Evolutionary conservation across 78 protist genomes (phyloP).

Genomic region (Isochrysis galbana): DNA sequence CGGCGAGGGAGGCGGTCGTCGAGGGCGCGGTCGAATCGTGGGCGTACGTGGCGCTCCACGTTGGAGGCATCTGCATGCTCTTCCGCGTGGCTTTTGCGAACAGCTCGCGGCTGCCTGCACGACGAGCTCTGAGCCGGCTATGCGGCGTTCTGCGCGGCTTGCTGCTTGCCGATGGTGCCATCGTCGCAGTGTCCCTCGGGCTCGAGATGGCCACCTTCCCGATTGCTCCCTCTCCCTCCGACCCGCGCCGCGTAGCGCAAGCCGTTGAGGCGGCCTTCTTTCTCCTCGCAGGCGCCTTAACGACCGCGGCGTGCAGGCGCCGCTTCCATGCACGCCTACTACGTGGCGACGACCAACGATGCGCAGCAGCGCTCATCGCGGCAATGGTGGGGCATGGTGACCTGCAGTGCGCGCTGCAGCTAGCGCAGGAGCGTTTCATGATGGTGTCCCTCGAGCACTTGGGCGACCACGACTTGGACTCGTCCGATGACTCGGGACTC

Average conservation of each 20-base stretch:
- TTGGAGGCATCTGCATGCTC: background rate
- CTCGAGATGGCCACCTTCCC: background rate
- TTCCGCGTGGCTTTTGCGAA: background rate
- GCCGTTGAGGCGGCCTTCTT: background rate
- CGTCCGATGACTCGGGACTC: background rate
- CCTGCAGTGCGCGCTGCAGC: background rate
- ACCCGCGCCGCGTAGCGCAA: background rate
- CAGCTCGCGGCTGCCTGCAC: background rate
- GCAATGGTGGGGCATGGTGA: background rate
- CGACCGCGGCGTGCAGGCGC: background rate
- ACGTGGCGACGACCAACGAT: background rate
- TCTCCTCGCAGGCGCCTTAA: background rate
- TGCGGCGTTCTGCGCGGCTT: background rate
- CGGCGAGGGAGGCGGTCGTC: too few species aligned
- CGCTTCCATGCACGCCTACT: background rate
- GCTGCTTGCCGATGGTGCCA: background rate
- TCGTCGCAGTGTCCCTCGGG: too few species aligned
- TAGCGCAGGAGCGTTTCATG: background rate
- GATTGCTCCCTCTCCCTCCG: background rate
- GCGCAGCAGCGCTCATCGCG: background rate
- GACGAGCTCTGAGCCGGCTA: background rate
- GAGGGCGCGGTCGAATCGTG: too few species aligned
- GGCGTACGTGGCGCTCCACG: background rate
- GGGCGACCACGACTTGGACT: background rate
- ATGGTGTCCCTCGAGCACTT: background rate